A percentile compares a stretch with the other conserved stretches of the same genome.
Conservation (phyloP, 495 filamentous ascomycete genomes). For the Penicillium malachiteum region DNA sequence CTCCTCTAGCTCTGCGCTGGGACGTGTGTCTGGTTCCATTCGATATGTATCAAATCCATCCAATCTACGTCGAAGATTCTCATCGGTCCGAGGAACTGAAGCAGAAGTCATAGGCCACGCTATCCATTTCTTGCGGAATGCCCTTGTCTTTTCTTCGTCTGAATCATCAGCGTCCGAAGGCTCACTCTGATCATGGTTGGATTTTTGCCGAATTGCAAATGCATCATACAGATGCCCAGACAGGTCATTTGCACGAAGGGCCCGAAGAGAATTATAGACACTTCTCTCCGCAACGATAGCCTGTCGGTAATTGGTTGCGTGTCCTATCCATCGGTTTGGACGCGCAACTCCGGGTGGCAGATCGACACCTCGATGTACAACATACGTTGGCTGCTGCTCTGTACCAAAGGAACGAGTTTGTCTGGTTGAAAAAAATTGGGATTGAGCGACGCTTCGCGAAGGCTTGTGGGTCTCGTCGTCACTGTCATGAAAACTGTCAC, state of each 20-base stretch:
- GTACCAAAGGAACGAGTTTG: background rate
- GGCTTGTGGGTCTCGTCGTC: constrained; percentile 9
- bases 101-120: constrained; percentile 70
- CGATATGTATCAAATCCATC: constrained; percentile 49
- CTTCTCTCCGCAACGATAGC: constrained; percentile 59
- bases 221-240: constrained; percentile 75
- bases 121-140: constrained; percentile 61
- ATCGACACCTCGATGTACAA: constrained; percentile 25
- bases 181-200: constrained; percentile 27
- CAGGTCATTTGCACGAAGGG: constrained; percentile 60
- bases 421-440: background rate
- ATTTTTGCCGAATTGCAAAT: constrained; percentile 55
- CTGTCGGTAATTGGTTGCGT: constrained; percentile 56
- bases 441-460: background rate
- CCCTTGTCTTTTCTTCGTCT: constrained; percentile 14
- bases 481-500: constrained; percentile 24
- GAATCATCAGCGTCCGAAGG: constrained; percentile 24
- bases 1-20: constrained; percentile 64
- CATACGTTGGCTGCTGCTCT: constrained; percentile 9
- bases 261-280: constrained; percentile 56
- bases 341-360: constrained; percentile 32
- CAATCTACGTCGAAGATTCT: constrained; percentile 40
- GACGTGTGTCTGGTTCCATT: constrained; percentile 37
- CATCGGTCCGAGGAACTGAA: constrained; percentile 58
- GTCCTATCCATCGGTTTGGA: constrained; percentile 54